phyloP scores from a whole-genome alignment of 768 basidiomycete species.

The Podaxis mareebaensis region DNA sequence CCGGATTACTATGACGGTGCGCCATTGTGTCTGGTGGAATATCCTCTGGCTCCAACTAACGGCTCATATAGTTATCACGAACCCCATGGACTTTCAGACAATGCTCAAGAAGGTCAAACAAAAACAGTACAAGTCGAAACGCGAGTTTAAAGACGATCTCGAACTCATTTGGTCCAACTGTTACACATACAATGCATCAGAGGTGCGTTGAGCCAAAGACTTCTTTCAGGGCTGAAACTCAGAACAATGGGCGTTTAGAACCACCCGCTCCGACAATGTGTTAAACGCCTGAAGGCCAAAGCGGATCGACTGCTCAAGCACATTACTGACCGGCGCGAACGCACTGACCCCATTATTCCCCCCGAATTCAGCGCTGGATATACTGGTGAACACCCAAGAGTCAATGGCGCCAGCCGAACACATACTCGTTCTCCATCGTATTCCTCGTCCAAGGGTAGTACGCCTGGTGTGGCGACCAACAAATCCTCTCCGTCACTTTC shows the following conservation, averaged over 20 bases:
- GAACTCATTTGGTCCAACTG: constrained; percentile 98
- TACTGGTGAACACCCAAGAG: constrained; percentile 31
- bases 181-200: constrained; percentile 85
- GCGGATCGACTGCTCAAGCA: constrained; percentile 85
- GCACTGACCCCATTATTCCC: constrained; percentile 70
- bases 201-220: constrained; percentile 58
- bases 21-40: constrained; percentile 26
- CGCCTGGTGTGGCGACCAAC: constrained; percentile 29
- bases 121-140: constrained; percentile 90
- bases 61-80: constrained; percentile 69
- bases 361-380: constrained; percentile 34
- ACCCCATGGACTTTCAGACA: constrained; percentile 94
- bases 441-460: constrained; percentile 27
- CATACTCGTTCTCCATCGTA: constrained; percentile 42
- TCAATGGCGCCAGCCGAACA: constrained; percentile 42
- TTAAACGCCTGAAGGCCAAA: constrained; percentile 78
- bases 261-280: constrained; percentile 86
- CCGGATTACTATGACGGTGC: constrained; percentile 92
- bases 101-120: constrained; percentile 93
- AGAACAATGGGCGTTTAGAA: constrained; percentile 44
- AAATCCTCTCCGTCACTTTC: constrained; percentile 26
- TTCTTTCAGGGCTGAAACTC: background rate
- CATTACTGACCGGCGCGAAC: constrained; percentile 86
- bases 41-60: constrained; percentile 10
- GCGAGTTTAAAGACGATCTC: constrained; percentile 91